Conservation (phyloP, 148 eudicot species). For the Simmondsia chinensis region DNA sequence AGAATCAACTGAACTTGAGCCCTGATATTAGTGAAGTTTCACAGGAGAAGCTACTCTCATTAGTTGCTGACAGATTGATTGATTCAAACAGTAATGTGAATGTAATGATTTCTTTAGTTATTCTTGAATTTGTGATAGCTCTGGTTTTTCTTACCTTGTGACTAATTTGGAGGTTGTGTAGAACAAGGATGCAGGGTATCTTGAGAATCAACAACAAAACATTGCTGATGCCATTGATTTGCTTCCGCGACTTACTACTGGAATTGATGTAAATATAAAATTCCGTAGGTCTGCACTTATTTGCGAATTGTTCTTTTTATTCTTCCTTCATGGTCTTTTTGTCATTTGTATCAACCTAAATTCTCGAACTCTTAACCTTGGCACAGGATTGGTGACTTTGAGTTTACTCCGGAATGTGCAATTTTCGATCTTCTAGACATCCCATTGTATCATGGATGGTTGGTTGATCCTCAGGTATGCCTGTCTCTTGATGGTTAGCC, state of each 20-base stretch:
- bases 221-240: slow-evolving; percentile 88
- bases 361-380: slow-evolving; percentile 1
- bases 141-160: slow-evolving; percentile 5
- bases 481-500: background rate
- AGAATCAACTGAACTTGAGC: slow-evolving; percentile 64
- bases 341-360: too few relatives aligned
- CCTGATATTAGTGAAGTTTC: slow-evolving; percentile 71
- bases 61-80: slow-evolving; percentile 82
- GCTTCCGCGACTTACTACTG: slow-evolving; percentile 89
- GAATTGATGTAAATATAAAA: slow-evolving; percentile 93
- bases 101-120: slow-evolving; percentile 31
- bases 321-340: background rate
- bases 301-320: background rate
- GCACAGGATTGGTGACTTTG: slow-evolving; percentile 88
- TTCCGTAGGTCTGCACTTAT: slow-evolving; percentile 51
- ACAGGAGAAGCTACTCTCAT: slow-evolving; percentile 85
- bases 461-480: slow-evolving; percentile 93
- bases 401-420: slow-evolving; percentile 91
- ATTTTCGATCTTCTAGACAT: slow-evolving; percentile 90
- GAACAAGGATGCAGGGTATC: slow-evolving; percentile 79
- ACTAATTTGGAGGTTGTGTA: slow-evolving; percentile 25
- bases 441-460: slow-evolving; percentile 95
- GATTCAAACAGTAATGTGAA: slow-evolving; percentile 72
- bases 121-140: background rate
- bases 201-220: slow-evolving; percentile 83